Percentiles rank a stretch among this genome's conserved stretches.
Evolutionary conservation across 352 stramenopile genomes (phyloP).

Genomic region (Phytophthora meadii): DNA sequence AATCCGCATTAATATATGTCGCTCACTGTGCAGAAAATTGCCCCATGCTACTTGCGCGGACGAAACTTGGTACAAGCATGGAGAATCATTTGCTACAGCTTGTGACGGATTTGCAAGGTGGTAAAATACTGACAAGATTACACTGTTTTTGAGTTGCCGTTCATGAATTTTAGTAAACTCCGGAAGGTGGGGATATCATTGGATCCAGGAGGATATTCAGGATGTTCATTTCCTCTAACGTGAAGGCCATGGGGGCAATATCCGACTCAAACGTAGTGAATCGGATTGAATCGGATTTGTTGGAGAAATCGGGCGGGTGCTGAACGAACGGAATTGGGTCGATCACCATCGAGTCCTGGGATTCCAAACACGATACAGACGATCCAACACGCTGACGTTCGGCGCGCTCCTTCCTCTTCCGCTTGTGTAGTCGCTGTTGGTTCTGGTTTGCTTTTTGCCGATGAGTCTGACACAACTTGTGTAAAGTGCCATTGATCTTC

Average conservation of each 20-base stretch:
- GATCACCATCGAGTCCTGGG: background rate
- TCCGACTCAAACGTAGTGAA: background rate
- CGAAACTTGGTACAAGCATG: too few relatives aligned
- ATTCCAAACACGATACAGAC: too few relatives aligned
- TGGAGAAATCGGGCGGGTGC: background rate
- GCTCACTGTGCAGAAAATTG: too few relatives aligned
- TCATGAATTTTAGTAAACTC: too few relatives aligned
- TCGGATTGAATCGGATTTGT: background rate
- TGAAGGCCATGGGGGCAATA: background rate
- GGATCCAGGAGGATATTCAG: background rate
- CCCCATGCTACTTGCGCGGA: too few relatives aligned
- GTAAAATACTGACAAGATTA: too few relatives aligned
- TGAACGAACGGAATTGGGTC: background rate
- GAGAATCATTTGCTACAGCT: too few relatives aligned
- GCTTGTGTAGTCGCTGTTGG: conserved; percentile 33
- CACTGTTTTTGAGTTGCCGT: too few relatives aligned
- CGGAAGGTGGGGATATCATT: too few relatives aligned
- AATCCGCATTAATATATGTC: too few relatives aligned
- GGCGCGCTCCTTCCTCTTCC: background rate
- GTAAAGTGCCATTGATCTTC: conserved; percentile 44
- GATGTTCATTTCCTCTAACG: background rate
- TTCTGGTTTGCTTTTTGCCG: conserved; percentile 48
- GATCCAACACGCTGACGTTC: background rate
- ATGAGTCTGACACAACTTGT: conserved; percentile 52
- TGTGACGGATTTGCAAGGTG: too few relatives aligned